These are phyloP conservation scores for Lagenaria siceraria DNA, from an alignment of 306 rosid species.

Conservation along the genomic window DNA sequence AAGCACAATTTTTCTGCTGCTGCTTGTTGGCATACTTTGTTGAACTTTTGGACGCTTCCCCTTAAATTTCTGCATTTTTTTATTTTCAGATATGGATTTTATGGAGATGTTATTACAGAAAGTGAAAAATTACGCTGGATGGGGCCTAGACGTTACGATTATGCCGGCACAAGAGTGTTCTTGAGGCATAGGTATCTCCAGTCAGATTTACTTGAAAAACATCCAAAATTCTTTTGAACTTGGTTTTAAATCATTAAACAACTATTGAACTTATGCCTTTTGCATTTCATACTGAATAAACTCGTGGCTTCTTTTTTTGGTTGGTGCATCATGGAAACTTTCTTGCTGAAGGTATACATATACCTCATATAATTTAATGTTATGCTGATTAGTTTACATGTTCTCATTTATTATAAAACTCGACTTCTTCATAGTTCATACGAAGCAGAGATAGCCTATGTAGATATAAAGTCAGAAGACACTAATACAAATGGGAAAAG, in stretches of 20 bases:
- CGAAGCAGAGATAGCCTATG: slow-evolving; percentile 72
- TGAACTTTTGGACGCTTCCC: slow-evolving; percentile 10
- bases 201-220: neutral
- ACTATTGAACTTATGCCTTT: neutral
- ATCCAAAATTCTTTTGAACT: neutral
- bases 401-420: neutral
- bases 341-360: neutral
- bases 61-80: slow-evolving; percentile 6
- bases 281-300: neutral
- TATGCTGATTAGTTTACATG: neutral
- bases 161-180: slow-evolving; percentile 84
- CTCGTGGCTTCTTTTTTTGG: neutral
- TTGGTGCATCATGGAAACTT: neutral
- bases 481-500: slow-evolving; percentile 24
- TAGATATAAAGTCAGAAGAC: slow-evolving; percentile 60
- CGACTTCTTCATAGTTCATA: slow-evolving; percentile 52
- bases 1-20: neutral
- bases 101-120: slow-evolving; percentile 91
- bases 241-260: neutral
- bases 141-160: slow-evolving; percentile 94
- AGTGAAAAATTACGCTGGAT: slow-evolving; percentile 96
- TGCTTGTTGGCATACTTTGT: slow-evolving; percentile 7
- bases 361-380: neutral
- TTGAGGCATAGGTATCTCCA: slow-evolving; percentile 55
- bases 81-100: slow-evolving; percentile 74